Conservation (phyloP, 1,139 yeast species). For the Diutina pseudorugosa region DNA sequence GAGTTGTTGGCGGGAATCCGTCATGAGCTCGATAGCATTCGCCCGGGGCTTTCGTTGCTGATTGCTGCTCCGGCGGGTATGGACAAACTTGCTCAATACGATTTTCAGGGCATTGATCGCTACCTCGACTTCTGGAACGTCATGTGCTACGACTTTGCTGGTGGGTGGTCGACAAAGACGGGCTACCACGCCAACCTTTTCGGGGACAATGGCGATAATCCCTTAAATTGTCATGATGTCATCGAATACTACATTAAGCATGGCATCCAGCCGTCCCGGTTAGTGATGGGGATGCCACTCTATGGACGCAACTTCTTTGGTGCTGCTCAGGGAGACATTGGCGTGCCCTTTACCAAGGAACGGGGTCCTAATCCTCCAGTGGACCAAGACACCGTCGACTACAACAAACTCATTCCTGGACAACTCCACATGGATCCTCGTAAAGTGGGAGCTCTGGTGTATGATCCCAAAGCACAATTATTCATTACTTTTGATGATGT, state of each 20-base stretch:
- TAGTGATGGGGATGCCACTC: conserved; percentile 80
- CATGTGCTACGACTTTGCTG: conserved; percentile 85
- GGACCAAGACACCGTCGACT: conserved; percentile 42
- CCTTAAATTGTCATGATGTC: conserved; percentile 36
- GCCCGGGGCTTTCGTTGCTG: conserved; percentile 31
- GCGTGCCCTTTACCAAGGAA: conserved; percentile 28
- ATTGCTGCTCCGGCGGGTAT: conserved; percentile 68
- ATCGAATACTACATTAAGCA: conserved; percentile 27
- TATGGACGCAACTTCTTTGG: conserved; percentile 63
- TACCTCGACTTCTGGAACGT: conserved; percentile 64
- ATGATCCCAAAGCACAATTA: conserved; percentile 22
- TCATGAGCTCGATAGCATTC: conserved; percentile 19
- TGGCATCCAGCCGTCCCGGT: conserved; percentile 36
- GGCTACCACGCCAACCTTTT: conserved; percentile 67
- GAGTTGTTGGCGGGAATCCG: conserved; percentile 34
- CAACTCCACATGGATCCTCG: conserved; percentile 38
- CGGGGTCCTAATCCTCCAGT: conserved; percentile 24
- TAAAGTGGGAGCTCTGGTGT: conserved; percentile 49
- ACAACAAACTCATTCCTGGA: conserved; percentile 37
- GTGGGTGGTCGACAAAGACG: conserved; percentile 56
- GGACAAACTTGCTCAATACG: conserved; percentile 11
- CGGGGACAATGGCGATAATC: conserved; percentile 27
- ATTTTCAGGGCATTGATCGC: conserved; percentile 35
- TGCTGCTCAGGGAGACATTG: conserved; percentile 24
- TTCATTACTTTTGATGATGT: conserved; percentile 60